phyloP scores from a whole-genome alignment of 2,329 filamentous ascomycete genomes.

The Botrytis hyacinthi region DNA sequence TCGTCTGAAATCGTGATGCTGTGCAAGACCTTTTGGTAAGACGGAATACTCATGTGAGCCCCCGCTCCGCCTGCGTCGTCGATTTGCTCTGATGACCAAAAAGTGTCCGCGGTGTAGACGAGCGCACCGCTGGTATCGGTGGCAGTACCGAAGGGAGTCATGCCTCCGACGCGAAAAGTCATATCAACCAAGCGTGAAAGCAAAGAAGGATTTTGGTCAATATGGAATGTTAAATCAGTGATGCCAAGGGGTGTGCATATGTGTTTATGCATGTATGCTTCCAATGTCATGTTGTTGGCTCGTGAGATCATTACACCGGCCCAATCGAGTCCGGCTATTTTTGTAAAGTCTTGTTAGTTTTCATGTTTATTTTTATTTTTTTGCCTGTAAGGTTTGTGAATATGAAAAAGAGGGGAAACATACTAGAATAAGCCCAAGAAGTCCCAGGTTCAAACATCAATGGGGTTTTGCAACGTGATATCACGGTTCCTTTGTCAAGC shows the following conservation, averaged over 20 bases:
- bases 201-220: constrained; percentile 16
- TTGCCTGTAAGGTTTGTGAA: neutral
- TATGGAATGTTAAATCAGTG: constrained; percentile 25
- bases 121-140: neutral
- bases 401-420: constrained; percentile 47
- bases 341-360: neutral
- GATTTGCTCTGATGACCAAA: neutral
- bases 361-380: no score
- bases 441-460: constrained; percentile 63
- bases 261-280: constrained; percentile 28
- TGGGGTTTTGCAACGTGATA: constrained; percentile 39
- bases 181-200: constrained; percentile 13
- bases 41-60: neutral
- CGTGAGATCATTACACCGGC: constrained; percentile 51
- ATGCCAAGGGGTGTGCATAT: constrained; percentile 25
- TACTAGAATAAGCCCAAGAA: constrained; percentile 59
- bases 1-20: constrained; percentile 22
- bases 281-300: constrained; percentile 24
- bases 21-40: constrained; percentile 23
- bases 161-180: constrained; percentile 17
- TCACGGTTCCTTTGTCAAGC: neutral
- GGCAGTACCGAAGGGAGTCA: constrained; percentile 10
- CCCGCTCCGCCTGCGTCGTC: constrained; percentile 22
- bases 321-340: constrained; percentile 49
- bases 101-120: neutral